These are phyloP conservation scores for Picea glauca DNA, from an alignment of 75 land plant species.

Conservation along the genomic window DNA sequence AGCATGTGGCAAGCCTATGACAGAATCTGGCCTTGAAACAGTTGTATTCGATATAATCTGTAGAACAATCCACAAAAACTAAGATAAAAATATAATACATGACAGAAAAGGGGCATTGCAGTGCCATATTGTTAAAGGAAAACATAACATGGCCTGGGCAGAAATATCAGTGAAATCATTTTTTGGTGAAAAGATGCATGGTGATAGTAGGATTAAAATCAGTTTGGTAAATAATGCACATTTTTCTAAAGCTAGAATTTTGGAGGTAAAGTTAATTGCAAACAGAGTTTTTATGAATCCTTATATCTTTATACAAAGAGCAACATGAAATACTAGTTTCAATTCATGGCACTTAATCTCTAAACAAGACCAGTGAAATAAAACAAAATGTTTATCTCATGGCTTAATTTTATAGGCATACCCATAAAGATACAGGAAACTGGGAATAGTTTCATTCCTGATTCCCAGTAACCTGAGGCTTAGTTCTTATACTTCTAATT, in stretches of 20 bases:
- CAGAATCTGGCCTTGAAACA: slow-evolving; percentile 84
- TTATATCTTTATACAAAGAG: not conserved
- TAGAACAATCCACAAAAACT: not conserved
- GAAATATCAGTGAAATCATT: not conserved
- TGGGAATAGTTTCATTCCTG: too few relatives aligned
- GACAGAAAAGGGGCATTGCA: not conserved
- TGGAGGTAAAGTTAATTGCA: too few relatives aligned
- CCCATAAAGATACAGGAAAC: too few relatives aligned
- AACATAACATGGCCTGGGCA: too few relatives aligned
- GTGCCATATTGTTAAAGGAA: not conserved
- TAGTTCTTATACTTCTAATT: too few relatives aligned
- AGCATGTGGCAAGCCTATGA: slow-evolving; percentile 53
- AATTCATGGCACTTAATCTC: not conserved
- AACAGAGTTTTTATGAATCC: not conserved
- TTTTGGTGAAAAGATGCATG: not conserved
- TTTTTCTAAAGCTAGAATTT: too few relatives aligned
- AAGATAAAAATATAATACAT: not conserved
- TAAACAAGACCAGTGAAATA: not conserved
- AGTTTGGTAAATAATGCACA: too few relatives aligned
- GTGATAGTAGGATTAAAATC: not conserved
- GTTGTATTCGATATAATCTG: slow-evolving; percentile 98
- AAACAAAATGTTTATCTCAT: slow-evolving; percentile 3
- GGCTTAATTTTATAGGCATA: too few relatives aligned
- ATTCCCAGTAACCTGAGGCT: too few relatives aligned
- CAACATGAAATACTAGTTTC: not conserved